Percentiles rank a stretch among this genome's conserved stretches.
These are phyloP conservation scores for Austroboletus eburneus DNA, from an alignment of 768 basidiomycete species.

Conservation along the genomic window DNA sequence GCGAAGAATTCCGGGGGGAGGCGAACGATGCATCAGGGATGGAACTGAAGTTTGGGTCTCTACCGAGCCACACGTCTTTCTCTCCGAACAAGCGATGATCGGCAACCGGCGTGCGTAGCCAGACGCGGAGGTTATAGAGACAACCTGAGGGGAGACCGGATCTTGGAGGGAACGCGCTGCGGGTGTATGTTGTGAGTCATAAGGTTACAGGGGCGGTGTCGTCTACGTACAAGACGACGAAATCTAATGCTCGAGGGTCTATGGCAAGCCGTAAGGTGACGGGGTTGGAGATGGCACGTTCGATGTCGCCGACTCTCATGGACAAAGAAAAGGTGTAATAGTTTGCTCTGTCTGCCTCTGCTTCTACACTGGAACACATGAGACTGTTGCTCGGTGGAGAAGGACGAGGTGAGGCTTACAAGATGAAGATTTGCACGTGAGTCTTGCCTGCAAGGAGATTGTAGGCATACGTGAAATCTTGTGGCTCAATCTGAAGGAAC, in stretches of 20 bases:
- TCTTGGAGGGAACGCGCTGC: conserved; percentile 61
- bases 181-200: too few relatives aligned
- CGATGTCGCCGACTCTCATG: conserved; percentile 50
- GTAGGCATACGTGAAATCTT: conserved; percentile 42
- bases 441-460: conserved; percentile 40
- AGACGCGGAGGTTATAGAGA: conserved; percentile 57
- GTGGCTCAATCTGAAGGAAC: conserved; percentile 22
- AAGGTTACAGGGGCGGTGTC: too few relatives aligned
- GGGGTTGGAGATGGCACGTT: conserved; percentile 50
- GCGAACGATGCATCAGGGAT: conserved; percentile 58
- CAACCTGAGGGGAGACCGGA: conserved; percentile 49
- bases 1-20: conserved; percentile 38
- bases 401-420: conserved; percentile 35
- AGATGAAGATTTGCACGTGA: conserved; percentile 47
- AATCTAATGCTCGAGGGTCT: conserved; percentile 53
- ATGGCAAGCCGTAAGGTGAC: conserved; percentile 42
- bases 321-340: conserved; percentile 52
- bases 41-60: conserved; percentile 58
- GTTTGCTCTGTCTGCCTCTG: conserved; percentile 22
- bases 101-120: conserved; percentile 53
- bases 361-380: conserved; percentile 28
- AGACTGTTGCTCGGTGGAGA: not conserved
- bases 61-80: conserved; percentile 63
- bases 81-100: conserved; percentile 64
- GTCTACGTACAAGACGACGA: conserved; percentile 62